Conservation (phyloP, 257 asterid genomes). For the Hygrophila difformis region DNA sequence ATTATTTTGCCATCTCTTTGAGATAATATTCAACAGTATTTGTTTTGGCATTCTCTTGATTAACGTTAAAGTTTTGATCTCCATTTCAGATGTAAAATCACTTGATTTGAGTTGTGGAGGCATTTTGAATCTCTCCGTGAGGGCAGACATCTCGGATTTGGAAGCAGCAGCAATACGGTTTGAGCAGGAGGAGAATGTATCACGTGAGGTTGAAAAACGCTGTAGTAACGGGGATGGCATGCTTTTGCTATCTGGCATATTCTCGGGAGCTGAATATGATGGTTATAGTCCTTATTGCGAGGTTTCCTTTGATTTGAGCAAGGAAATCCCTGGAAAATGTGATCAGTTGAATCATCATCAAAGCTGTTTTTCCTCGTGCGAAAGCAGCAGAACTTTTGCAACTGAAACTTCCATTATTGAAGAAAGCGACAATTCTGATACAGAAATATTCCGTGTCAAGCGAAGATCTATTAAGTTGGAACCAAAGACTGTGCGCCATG, state of each 20-base stretch:
- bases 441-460: conserved; percentile 84
- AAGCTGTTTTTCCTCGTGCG: conserved; percentile 21
- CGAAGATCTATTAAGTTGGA: conserved; percentile 46
- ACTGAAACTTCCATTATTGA: conserved; percentile 27
- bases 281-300: conserved; percentile 60
- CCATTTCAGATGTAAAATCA: conserved; percentile 46
- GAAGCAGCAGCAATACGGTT: conserved; percentile 75
- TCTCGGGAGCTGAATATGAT: conserved; percentile 36
- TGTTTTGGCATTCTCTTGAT: conserved; percentile 4
- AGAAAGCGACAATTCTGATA: conserved; percentile 74
- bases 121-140: conserved; percentile 35
- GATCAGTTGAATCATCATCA: conserved; percentile 14
- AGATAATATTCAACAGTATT: neutral
- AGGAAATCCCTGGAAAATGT: conserved; percentile 16
- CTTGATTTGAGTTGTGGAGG: conserved; percentile 54
- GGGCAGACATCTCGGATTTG: conserved; percentile 64
- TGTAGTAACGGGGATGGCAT: conserved; percentile 35
- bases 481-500: conserved; percentile 26
- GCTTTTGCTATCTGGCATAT: conserved; percentile 33
- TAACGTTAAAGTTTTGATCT: conserved; percentile 13
- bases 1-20: conserved; percentile 2
- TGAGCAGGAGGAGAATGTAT: conserved; percentile 55
- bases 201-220: conserved; percentile 43
- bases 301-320: conserved; percentile 21
- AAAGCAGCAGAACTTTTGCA: conserved; percentile 17